Evolutionary conservation across 441 rosid genomes (phyloP), one percentile per base, ranked within the genome.

Genomic region (Lepidium campestre): DNA sequence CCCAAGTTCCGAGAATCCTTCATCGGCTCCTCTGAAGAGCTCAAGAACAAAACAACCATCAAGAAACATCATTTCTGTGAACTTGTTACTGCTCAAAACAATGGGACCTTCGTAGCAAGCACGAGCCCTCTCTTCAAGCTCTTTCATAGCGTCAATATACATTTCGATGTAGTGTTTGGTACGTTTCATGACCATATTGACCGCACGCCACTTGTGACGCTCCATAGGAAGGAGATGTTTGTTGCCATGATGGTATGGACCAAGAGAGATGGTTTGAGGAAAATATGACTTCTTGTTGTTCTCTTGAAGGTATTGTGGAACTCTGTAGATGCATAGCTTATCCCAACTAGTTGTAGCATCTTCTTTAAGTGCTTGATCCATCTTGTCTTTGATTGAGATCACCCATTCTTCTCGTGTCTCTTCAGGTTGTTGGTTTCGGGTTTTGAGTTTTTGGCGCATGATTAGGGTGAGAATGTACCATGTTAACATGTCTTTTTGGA

Each of bases 401-500:
- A 82, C 63, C 97, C 97, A 86, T 7, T 85, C 85, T 17, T 71
- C 81, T 49, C 68, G 42, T 18, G 58, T 79, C 6, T 72, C 57
- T 11, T 36, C 29, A 2, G 68, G 44, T 48, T 78, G 27, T 66
- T 52, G n/a, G 13, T 60, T 3, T 66, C 80, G 35, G 20, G 86
- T 75, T 77, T 81, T 85, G 14, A 88, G 74, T 2, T 90, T 85
- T 72, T 86, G 87, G 46, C 85, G 71, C 69, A 90, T 86, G 69
- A 86, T 80, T 40, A 86, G 78, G 3, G 95, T 86, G 69, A 90
- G 80, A 14, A 88, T 81, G 54, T 90, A 88, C 97, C 97, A 86
- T 57, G 88, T 85, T 50, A 90, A 37, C 32, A 58, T 58, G 18
- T 31, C 72, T 22, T 68, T 31, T 6, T 47, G 62, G 65, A 37